Percentiles rank a stretch among this genome's conserved stretches.
phyloP scores from a whole-genome alignment of 176 grass and related monocot species.

The Aegilops umbellulata region DNA sequence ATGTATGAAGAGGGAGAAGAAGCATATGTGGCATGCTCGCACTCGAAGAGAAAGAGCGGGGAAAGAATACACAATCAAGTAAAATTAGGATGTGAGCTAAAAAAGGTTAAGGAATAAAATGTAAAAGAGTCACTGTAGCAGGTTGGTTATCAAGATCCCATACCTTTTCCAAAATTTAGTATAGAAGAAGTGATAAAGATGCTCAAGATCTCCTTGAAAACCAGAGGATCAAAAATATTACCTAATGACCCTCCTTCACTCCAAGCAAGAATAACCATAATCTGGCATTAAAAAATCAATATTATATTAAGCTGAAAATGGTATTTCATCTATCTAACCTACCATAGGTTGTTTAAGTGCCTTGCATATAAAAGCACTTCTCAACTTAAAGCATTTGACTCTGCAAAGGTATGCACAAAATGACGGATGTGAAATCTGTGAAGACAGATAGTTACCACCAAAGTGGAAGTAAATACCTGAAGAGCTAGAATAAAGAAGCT shows the following conservation, averaged over 20 bases:
- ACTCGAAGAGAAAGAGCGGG: not conserved
- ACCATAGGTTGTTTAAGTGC: slow-evolving; percentile 2
- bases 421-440: not conserved
- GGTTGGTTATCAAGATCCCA: slow-evolving; percentile 15
- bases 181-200: slow-evolving; percentile 92
- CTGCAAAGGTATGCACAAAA: slow-evolving; percentile 16
- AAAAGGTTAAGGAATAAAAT: not conserved
- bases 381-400: slow-evolving; percentile 9
- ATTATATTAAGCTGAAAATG: slow-evolving; percentile 19
- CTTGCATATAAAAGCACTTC: slow-evolving; percentile 16
- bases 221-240: slow-evolving; percentile 59
- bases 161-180: slow-evolving; percentile 90
- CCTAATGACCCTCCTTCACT: slow-evolving; percentile 77
- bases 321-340: slow-evolving; percentile 13
- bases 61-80: not conserved
- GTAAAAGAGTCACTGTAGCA: not conserved
- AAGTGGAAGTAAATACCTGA: slow-evolving; percentile 52
- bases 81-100: not conserved
- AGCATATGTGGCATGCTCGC: not conserved
- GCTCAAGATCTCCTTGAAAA: slow-evolving; percentile 77
- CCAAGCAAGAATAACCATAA: slow-evolving; percentile 97
- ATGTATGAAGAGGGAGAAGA: not conserved
- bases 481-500: slow-evolving; percentile 86
- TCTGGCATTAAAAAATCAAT: slow-evolving; percentile 40
- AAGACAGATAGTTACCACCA: not conserved